These are phyloP conservation scores for Amanita muscaria DNA, from an alignment of 768 basidiomycete species.

Conservation along the genomic window DNA sequence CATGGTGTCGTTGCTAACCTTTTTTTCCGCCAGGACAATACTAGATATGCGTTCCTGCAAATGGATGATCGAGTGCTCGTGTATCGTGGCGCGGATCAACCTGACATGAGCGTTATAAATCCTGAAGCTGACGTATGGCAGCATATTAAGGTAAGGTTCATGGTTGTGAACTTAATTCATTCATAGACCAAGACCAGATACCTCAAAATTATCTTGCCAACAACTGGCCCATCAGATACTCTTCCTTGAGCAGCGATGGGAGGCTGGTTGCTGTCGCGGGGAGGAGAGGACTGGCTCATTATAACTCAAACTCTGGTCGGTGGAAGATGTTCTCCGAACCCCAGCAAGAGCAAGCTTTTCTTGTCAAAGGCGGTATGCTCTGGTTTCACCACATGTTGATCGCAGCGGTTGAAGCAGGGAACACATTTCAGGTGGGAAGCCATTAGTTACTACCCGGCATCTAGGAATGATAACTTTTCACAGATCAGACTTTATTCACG, in stretches of 20 bases:
- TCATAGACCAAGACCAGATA: constrained; percentile 39
- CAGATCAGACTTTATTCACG: constrained; percentile 93
- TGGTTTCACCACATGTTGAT: constrained; percentile 98
- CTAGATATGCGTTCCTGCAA: constrained; percentile 90
- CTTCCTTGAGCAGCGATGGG: constrained; percentile 84
- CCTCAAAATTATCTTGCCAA: constrained; percentile 81
- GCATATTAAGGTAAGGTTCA: constrained; percentile 65
- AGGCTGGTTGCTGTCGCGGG: constrained; percentile 90
- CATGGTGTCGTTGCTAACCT: background rate
- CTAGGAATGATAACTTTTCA: constrained; percentile 3
- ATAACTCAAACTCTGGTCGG: constrained; percentile 86
- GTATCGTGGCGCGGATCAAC: constrained; percentile 94
- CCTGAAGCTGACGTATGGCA: constrained; percentile 99
- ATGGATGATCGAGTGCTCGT: constrained; percentile 91
- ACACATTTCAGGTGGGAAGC: constrained; percentile 59
- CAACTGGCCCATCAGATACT: constrained; percentile 94
- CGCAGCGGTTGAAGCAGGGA: constrained; percentile 78
- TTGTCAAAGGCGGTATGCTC: constrained; percentile 81
- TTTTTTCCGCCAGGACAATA: constrained; percentile 63
- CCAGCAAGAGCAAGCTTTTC: constrained; percentile 78
- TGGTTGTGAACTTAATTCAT: background rate
- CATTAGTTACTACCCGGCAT: background rate
- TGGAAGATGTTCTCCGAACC: constrained; percentile 88
- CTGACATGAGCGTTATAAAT: constrained; percentile 96
- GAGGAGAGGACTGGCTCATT: constrained; percentile 83